Evolutionary conservation across 371 early-diverging fungal species (phyloP), one percentile per base, ranked within the genome.

Genomic region (Syncephalis plumigaleata): DNA sequence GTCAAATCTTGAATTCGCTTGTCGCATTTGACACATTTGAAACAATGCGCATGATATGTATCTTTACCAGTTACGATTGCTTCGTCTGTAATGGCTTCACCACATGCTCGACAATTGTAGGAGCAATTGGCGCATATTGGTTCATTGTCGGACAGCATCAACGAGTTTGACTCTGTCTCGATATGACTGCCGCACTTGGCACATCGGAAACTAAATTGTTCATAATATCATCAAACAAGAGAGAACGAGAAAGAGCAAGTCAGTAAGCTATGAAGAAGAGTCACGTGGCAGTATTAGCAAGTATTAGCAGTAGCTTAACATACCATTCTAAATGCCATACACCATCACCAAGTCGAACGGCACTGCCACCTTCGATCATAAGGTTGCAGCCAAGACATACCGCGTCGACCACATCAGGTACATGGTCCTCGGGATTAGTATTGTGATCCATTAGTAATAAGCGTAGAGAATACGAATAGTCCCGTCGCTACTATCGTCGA

Each of bases 41-140:
- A 68, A 44, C 68, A 68, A 16, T 26, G 31, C 17, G 65, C 65
- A 27, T 66, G 66, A 42, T 63, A 68, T 1, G 64, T 65, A n/a
- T 63, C 25, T 51, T 52, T 60, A 70, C 81, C 83, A 38, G 89
- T 91, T 66, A 84, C 82, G 45, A 88, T 83, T 39, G 89, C 89
- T 57, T 88, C 89, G 51, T 87, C 87, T 17, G 75, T 74, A 45
- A 91, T 91, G 13, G 82, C 79, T 50, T 80, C 65, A 45, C 66
- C 68, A 60, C 91, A 91, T 21, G 74, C 64, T 52, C 76, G 72
- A 58, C 91, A 90, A 51, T 73, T 75, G 55, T 87, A 87, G 17
- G 85, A 85, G 58, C 91, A 90, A 47, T 86, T 77, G 51, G 79
- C 81, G 52, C 91, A 88, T 42, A 90, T 75, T 9, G 86, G 84